Conservation (phyloP, 2,329 filamentous ascomycete genomes). For the Ascochyta koolunga region DNA sequence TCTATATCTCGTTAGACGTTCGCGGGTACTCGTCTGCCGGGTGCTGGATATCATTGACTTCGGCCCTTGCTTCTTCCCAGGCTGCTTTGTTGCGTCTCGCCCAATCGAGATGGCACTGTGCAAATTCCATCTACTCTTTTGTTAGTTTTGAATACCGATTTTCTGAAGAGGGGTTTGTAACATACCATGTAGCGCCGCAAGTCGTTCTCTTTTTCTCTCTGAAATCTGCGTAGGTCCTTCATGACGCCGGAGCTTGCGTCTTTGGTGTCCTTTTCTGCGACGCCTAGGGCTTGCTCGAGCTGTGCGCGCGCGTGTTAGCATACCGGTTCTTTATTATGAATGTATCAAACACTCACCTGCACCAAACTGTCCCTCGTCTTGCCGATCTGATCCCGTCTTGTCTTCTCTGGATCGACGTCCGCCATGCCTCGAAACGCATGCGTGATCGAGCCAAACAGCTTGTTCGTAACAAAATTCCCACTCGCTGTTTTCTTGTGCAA, state of each 20-base stretch:
- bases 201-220: slow-evolving; percentile 94
- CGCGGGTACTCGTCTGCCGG: slow-evolving; percentile 30
- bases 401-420: slow-evolving; percentile 93
- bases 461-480: slow-evolving; percentile 83
- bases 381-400: slow-evolving; percentile 88
- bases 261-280: slow-evolving; percentile 88
- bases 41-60: slow-evolving; percentile 83
- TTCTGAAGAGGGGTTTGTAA: not conserved
- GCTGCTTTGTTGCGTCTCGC: slow-evolving; percentile 88
- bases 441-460: slow-evolving; percentile 92
- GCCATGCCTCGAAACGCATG: slow-evolving; percentile 96
- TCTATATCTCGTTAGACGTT: slow-evolving; percentile 24
- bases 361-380: slow-evolving; percentile 89
- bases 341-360: slow-evolving; percentile 50
- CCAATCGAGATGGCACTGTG: slow-evolving; percentile 92
- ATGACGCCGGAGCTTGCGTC: slow-evolving; percentile 89
- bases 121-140: slow-evolving; percentile 76
- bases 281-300: slow-evolving; percentile 88
- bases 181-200: slow-evolving; percentile 93
- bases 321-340: not conserved
- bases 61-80: slow-evolving; percentile 87
- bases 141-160: not conserved
- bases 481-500: slow-evolving; percentile 80
- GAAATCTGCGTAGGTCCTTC: slow-evolving; percentile 89
- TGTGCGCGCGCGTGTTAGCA: slow-evolving; percentile 53